phyloP scores from a whole-genome alignment of 495 filamentous ascomycete species.

The Penicillium herquei region DNA sequence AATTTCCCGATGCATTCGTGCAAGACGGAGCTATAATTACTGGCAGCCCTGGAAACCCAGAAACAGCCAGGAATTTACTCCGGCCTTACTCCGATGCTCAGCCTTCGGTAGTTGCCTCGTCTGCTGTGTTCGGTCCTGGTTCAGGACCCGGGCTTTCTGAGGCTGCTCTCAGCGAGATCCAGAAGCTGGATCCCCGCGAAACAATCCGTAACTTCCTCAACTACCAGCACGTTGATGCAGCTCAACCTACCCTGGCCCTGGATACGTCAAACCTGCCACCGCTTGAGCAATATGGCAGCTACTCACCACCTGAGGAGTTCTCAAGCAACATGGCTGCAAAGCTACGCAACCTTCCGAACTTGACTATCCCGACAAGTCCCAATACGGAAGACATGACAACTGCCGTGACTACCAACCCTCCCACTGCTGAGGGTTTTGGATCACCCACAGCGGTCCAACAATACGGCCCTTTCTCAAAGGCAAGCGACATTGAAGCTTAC shows the following conservation, averaged over 20 bases:
- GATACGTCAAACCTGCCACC: too few relatives aligned
- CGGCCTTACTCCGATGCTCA: slow-evolving; percentile 33
- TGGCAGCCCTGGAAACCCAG: slow-evolving; percentile 70
- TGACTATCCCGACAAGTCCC: too few relatives aligned
- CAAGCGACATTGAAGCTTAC: slow-evolving; percentile 5
- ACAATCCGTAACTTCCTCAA: slow-evolving; percentile 84
- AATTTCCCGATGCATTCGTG: slow-evolving; percentile 9
- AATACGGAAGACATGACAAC: too few relatives aligned
- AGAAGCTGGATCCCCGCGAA: slow-evolving; percentile 78
- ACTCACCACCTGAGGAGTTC: too few relatives aligned
- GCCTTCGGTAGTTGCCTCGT: slow-evolving; percentile 85
- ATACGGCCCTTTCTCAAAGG: too few relatives aligned
- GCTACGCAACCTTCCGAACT: too few relatives aligned
- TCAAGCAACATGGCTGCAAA: too few relatives aligned
- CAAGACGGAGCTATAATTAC: slow-evolving; percentile 43
- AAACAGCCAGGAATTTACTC: slow-evolving; percentile 49
- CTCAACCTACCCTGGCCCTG: too few relatives aligned
- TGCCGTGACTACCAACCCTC: too few relatives aligned
- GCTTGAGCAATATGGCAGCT: too few relatives aligned
- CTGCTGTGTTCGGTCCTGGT: slow-evolving; percentile 72
- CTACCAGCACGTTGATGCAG: slow-evolving; percentile 50
- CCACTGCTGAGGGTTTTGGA: too few relatives aligned
- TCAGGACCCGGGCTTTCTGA: slow-evolving; percentile 68
- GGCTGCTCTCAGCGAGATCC: slow-evolving; percentile 63
- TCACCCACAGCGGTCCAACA: too few relatives aligned